Conservation (phyloP, 2,329 filamentous ascomycete genomes). For the Pseudogymnoascus sp. region DNA sequence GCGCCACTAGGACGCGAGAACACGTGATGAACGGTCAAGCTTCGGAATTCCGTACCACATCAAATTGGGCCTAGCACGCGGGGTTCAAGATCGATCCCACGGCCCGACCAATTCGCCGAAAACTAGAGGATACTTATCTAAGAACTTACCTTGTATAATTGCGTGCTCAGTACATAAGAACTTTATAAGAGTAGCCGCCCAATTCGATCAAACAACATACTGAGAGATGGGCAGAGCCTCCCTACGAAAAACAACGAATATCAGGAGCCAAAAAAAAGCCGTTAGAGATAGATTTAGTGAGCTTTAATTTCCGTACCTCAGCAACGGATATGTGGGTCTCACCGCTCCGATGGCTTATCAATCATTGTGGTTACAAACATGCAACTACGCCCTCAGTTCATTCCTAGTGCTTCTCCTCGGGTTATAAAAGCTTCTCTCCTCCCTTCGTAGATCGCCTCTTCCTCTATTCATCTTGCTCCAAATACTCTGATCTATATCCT, state of each 20-base stretch:
- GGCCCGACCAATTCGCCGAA: constrained; percentile 1
- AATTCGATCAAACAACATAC: background rate
- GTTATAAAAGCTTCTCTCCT: background rate
- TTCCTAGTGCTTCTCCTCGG: background rate
- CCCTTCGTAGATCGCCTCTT: background rate
- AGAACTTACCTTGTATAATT: background rate
- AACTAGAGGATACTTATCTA: background rate
- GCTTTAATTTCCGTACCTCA: background rate
- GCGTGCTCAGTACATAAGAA: constrained; percentile 3
- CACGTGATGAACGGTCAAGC: no score
- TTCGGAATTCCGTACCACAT: background rate
- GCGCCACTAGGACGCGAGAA: background rate
- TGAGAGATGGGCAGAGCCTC: background rate
- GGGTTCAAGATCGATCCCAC: constrained; percentile 1
- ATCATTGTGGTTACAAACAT: background rate
- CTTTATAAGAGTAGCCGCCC: background rate
- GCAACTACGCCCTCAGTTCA: background rate
- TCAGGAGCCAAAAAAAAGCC: background rate
- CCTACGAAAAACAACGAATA: background rate
- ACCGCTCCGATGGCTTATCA: background rate
- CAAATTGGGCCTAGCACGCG: background rate
- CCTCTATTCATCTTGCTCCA: background rate
- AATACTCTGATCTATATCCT: background rate
- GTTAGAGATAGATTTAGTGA: background rate
- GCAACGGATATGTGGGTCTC: background rate